Evolutionary conservation across 1,284 basidiomycete species (phyloP), one percentile per base, ranked within the genome.

Genomic region (Abortiporus biennis): DNA sequence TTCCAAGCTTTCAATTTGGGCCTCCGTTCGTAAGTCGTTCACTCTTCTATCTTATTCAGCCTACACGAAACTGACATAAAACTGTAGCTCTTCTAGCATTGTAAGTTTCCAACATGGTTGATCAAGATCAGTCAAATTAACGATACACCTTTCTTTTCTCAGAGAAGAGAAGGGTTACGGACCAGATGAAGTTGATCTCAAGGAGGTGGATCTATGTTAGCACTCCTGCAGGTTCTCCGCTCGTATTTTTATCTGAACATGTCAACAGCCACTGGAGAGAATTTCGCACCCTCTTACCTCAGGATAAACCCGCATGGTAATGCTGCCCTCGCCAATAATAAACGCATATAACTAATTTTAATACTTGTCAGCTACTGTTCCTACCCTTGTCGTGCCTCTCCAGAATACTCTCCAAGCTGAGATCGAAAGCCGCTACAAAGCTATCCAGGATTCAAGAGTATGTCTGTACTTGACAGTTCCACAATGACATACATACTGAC

Each of bases 341-440:
- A 12, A 6, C 16, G 19, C 12, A 2, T 27, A 23, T 12, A 22
- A 21, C 41, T 19, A 36, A 22, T 17, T 13, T 22, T 16, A 19
- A 31, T 24, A 29, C 12, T 31, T 15, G 22, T 24, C 48, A 85
- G 88, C 79, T 11, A 89, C 85, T n/a, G 75, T 93, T 0, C 91
- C 91, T 4, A 85, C 85, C 1, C 67, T 95, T 33, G 81, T 92
- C 17, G 89, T 92, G 3, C 91, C 91, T 0, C 66, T 88, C 15
- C 67, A 80, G 52, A 82, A 82, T 54, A 88, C 85, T 12, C 72
- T 87, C 6, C 69, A 72, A 3, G 67, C 76, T 3, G 86, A 85
- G 30, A 74, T 82, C 24, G 86, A 88, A 51, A 86, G 79, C 52
- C 76, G 86, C 36, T 94, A 88, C 67, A 84, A 88, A 52, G 83